A percentile compares a stretch with the other conserved stretches of the same genome.
Conservation (phyloP, 306 rosid species). For the Medicago ruthenica region DNA sequence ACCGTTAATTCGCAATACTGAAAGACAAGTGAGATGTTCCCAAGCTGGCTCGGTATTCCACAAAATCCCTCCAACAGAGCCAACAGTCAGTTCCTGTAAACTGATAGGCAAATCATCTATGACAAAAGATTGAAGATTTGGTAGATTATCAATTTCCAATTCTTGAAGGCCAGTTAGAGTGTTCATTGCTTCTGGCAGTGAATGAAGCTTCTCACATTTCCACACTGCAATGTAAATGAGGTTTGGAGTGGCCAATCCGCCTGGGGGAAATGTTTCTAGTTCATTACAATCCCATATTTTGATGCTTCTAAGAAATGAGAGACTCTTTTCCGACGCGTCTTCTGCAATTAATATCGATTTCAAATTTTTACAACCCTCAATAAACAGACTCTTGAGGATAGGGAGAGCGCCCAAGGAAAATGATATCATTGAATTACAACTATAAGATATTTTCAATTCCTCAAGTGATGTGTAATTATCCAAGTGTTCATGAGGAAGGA, state of each 20-base stretch:
- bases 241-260: neutral
- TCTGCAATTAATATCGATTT: neutral
- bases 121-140: slow-evolving; percentile 3
- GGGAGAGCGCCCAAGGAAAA: slow-evolving; percentile 17
- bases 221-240: neutral
- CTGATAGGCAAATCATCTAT: neutral
- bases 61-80: neutral
- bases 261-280: neutral
- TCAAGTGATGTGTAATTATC: neutral
- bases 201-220: neutral
- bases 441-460: neutral
- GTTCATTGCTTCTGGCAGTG: neutral
- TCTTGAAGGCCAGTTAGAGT: neutral
- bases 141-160: neutral
- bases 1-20: neutral
- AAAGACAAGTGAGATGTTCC: neutral
- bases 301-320: neutral
- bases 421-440: neutral
- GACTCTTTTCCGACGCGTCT: neutral
- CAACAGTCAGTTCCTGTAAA: neutral
- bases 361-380: neutral
- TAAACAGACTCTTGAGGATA: neutral
- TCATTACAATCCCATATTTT: neutral
- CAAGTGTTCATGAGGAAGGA: slow-evolving; percentile 9
- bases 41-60: neutral